Percentiles rank a stretch among this genome's conserved stretches.
These are phyloP conservation scores for Pisolithus tinctorius DNA, from an alignment of 768 basidiomycete genomes.

Conservation along the genomic window DNA sequence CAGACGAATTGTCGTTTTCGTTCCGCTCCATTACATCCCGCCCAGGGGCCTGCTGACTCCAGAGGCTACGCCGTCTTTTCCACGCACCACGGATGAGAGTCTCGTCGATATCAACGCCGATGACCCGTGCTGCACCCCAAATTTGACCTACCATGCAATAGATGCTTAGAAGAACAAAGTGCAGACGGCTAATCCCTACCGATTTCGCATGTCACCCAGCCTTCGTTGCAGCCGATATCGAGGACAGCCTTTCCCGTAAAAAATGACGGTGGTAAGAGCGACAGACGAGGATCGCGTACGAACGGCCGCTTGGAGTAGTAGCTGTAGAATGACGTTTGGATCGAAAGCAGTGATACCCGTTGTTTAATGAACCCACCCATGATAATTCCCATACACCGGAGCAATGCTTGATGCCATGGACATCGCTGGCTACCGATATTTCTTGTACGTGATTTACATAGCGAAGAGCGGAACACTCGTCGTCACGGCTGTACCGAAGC, in stretches of 20 bases:
- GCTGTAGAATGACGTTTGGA: conserved; percentile 26
- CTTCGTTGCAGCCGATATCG: conserved; percentile 86
- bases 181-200: conserved; percentile 36
- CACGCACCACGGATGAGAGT: conserved; percentile 69
- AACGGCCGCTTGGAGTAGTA: conserved; percentile 75
- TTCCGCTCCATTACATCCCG: background rate
- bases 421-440: too few species aligned
- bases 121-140: conserved; percentile 54
- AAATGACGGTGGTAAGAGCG: conserved; percentile 46
- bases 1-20: background rate
- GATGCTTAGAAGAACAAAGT: background rate
- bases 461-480: too few species aligned
- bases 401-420: conserved; percentile 6
- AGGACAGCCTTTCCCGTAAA: conserved; percentile 57
- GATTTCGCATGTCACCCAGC: conserved; percentile 81
- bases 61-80: conserved; percentile 60
- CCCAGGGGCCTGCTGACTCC: conserved; percentile 53
- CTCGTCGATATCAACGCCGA: conserved; percentile 84
- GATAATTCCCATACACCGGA: conserved; percentile 68
- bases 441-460: too few species aligned
- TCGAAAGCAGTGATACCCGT: background rate
- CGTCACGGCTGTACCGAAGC: too few species aligned
- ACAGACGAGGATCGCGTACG: conserved; percentile 56
- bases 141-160: conserved; percentile 46
- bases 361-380: conserved; percentile 38